Base-by-base conservation (phyloP, 768 basidiomycete genomes). In the Lepiota venenata region DNA sequence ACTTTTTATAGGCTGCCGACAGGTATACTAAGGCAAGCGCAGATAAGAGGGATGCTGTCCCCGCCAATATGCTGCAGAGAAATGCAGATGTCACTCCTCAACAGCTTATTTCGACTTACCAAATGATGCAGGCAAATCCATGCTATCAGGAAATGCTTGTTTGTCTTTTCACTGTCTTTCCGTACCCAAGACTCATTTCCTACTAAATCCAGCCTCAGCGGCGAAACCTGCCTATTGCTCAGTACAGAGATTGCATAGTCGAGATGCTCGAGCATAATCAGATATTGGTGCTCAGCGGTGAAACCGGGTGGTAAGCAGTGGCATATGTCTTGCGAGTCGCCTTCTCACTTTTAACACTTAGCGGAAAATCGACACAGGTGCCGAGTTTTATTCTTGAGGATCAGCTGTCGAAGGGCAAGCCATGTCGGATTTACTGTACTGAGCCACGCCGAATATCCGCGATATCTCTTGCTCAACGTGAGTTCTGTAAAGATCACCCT, bases 351-450 rank as follows among this genome's bases (percentile, higher is more conserved):
- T 50, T n/a, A 47, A 49, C 48, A 48, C 44, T 27, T 59, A 94
- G 93, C 63, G 96, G 96, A 8, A 99, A 99, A 73, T 97, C 94
- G 2, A 98, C 96, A 0, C 96, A 98, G 72, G 83, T 98, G 3
- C 96, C 96, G 3, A 79, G 88, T 0, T 98, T 94, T 71, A 88
- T 98, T 59, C 80, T 99, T 9, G 96, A 99, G 67, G 86, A 95
- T 63, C 83, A 88, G 50, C 80, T 98, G 18, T 81, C 86, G 4
- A 79, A 78, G 56, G 97, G 95, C 21, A 82, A 77, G 61, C 79
- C 80, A 50, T 96, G 93, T 76, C 96, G 88, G 68, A 89, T 99
- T 62, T 93, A 84, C 63, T 96, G 93, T 60, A 98, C 96, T 4
- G 95, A 98, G 64, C 96, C 96, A 4, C 82, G 96, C 41, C 84